phyloP scores from a whole-genome alignment of 2,329 filamentous ascomycete species.

The Biscogniauxia sp. region DNA sequence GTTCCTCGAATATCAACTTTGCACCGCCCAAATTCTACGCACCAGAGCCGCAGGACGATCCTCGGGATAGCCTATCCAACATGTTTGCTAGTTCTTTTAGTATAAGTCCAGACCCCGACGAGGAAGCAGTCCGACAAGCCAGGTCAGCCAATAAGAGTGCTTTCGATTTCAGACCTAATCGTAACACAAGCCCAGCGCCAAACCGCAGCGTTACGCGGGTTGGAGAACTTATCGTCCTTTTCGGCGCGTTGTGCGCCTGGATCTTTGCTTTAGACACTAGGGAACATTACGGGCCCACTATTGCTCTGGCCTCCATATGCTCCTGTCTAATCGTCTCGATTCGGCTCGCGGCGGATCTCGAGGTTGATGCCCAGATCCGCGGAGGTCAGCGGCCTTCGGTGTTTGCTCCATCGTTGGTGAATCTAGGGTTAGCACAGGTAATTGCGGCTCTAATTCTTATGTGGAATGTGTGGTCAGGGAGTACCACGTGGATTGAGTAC shows the following conservation, averaged over 20 bases:
- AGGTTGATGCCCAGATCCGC: slow-evolving; percentile 26
- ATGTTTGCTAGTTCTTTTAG: slow-evolving; percentile 35
- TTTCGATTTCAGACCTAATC: slow-evolving; percentile 2
- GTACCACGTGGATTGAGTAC: slow-evolving; percentile 13
- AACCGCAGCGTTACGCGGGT: slow-evolving; percentile 23
- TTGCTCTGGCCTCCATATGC: slow-evolving; percentile 28
- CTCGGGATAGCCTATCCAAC: slow-evolving; percentile 30
- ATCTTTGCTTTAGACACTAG: slow-evolving; percentile 23
- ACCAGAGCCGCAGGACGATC: slow-evolving; percentile 30
- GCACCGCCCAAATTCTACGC: slow-evolving; percentile 31
- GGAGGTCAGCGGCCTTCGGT: slow-evolving; percentile 21
- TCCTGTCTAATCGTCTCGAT: slow-evolving; percentile 31
- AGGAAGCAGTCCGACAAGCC: slow-evolving; percentile 10
- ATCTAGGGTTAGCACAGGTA: slow-evolving; percentile 27
- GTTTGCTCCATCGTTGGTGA: slow-evolving; percentile 26
- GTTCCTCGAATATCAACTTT: slow-evolving; percentile 21
- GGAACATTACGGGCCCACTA: slow-evolving; percentile 27
- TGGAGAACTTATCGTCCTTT: slow-evolving; percentile 26
- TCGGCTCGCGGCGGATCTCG: slow-evolving; percentile 30
- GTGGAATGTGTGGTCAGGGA: slow-evolving; percentile 30
- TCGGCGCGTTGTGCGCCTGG: slow-evolving; percentile 28
- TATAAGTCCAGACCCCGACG: slow-evolving; percentile 31
- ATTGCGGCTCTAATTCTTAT: slow-evolving; percentile 25
- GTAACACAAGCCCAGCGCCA: slow-evolving; percentile 6
- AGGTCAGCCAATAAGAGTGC: slow-evolving; percentile 1